Base-by-base conservation (phyloP, 2,329 filamentous ascomycete genomes). In the Cladosporium oxysporum region DNA sequence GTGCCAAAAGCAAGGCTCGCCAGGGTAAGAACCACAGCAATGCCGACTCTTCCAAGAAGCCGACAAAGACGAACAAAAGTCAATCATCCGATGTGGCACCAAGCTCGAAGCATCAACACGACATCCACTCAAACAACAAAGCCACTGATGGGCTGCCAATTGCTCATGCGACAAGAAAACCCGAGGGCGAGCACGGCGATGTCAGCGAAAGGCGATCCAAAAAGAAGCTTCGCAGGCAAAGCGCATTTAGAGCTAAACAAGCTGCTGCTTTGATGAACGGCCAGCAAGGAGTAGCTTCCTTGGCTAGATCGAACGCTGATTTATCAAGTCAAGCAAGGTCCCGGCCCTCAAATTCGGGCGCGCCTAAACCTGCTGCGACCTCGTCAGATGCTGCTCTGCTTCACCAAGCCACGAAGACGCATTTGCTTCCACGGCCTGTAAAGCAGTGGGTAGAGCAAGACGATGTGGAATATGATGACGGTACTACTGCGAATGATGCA, bases 401-500 rank as follows among this genome's bases (percentile, higher is more conserved):
- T 21, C 23, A 50, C 7, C 28, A 49, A 18, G 14, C 41, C 5
- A 50, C 58, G 12, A 31, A 21, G 11, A 61, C 58, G 12, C 37
- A 33, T 7, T 21, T 61, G 16, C 41, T 61, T 29, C 58, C 41
- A 31, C 37, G 29, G 4, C 44, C 59, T 14, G 21, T 11, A 31
- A 55, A 55, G 52, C 49, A 62, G 12, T 62, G 60, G 60, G 33
- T 55, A 1, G 28, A 62, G 16, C 21, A 50, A 29, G 58, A 50
- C 12, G 41, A 21, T 6, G 12, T 35, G 28, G 41, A 26, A 49
- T 11, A 50, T 4, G 60, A 44, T 28, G 29, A 21, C 31, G 2
- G 8, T 58, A 14, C 55, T 23, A 18, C 10, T 26, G 14, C 57
- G 41, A 59, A 28, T 2, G 35, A 31, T 44, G 14, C 8, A 47